These are phyloP conservation scores for Kockovaella imperatae DNA, from an alignment of 768 basidiomycete species.

Conservation along the genomic window DNA sequence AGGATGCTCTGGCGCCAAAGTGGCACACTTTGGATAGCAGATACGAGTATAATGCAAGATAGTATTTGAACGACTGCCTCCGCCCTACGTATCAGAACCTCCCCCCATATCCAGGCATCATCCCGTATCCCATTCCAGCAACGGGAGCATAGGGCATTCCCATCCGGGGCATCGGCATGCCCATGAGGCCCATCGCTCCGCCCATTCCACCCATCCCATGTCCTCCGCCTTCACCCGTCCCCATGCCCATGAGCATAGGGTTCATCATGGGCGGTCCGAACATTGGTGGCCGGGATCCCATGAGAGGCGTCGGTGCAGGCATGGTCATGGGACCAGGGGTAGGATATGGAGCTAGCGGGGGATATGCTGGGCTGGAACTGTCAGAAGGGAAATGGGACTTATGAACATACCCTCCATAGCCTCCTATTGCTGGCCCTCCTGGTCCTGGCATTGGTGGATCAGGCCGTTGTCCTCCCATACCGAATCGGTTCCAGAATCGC, in stretches of 20 bases:
- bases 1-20: too few species aligned
- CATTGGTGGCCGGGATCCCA: conserved; percentile 12
- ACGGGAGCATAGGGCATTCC: too few species aligned
- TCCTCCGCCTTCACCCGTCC: conserved; percentile 7
- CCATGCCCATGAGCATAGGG: conserved; percentile 3
- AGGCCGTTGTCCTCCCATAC: neutral
- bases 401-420: neutral
- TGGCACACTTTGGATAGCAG: too few species aligned
- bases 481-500: conserved; percentile 8
- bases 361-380: neutral
- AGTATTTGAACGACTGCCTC: too few species aligned
- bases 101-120: neutral
- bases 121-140: neutral
- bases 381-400: neutral
- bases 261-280: conserved; percentile 11
- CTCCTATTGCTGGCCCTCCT: neutral
- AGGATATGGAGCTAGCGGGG: neutral
- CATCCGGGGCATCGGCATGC: conserved; percentile 1
- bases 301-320: conserved; percentile 7
- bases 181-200: conserved; percentile 3
- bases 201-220: conserved; percentile 18
- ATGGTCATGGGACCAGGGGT: conserved; percentile 1
- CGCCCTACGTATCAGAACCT: too few species aligned
- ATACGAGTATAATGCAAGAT: too few species aligned
- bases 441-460: neutral